Base-by-base conservation (phyloP, 352 stramenopile species). In the Lagenidium giganteum region DNA sequence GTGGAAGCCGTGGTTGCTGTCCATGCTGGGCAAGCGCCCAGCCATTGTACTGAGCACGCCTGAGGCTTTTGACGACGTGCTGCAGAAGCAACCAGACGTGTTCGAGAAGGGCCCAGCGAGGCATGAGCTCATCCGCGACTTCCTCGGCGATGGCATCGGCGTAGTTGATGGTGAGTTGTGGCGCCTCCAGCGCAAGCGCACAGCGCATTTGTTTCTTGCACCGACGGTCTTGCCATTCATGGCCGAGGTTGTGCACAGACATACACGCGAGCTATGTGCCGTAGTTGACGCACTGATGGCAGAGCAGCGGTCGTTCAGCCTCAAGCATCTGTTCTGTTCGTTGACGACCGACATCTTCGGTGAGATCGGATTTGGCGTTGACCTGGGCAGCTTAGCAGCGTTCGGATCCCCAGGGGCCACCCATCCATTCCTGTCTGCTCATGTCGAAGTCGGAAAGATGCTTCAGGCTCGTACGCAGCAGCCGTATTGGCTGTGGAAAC, bases 191-290 rank as follows among this genome's bases (percentile, higher is more conserved):
- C 78, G 82, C 53, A 95, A 93, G 57, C 77, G 61, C 18, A 84
- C 83, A 37, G 95, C 82, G 37, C 83, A 95, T 41, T 88, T 97
- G 16, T 95, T 95, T 35, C 86, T 74, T 3, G 65, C 63, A 39
- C 60, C 64, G 24, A 78, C 64, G 61, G 57, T 80, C 40, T 60
- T 61, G 21, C 45, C 72, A 23, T 55, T 64, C 59, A 71, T 87
- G 46, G 46, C 51, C 36, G 53, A 77, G 18, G 59, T 53, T 12
- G 77, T 89, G 73, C 51, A 80, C 13, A 46, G 61, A 18, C 48
- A 85, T 28, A 45, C 61, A 14, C 48, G 43, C 18, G 43, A 54
- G 47, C 52, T 59, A 24, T 28, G 51, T 9, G 39, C 27, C 9
- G 16, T 49, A 8, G 16, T 64, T 21, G 33, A 43, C 11, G 37